These are phyloP conservation scores for Tylopilus balloui DNA, from an alignment of 768 basidiomycete genomes.

Conservation along the genomic window DNA sequence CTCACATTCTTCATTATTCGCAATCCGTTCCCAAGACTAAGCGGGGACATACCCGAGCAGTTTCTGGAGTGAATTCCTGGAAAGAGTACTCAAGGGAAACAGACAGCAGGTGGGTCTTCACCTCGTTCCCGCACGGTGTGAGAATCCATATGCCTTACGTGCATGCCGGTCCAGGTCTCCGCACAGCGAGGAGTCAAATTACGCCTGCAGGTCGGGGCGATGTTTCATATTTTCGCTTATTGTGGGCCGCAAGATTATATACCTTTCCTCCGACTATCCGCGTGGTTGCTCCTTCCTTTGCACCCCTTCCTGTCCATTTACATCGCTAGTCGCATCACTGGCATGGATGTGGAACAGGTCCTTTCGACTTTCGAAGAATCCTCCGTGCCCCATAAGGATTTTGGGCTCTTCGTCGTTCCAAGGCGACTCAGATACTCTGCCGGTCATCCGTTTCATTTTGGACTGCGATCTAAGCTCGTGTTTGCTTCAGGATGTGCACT, in stretches of 20 bases:
- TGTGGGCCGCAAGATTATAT: conserved; percentile 10
- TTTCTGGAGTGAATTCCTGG: neutral
- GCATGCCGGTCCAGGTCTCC: conserved; percentile 1
- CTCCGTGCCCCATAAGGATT: conserved; percentile 6
- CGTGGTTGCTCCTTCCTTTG: conserved; percentile 1
- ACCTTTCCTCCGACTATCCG: neutral
- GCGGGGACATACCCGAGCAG: too few species aligned
- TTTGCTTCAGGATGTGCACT: conserved; percentile 18
- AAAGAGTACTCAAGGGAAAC: neutral
- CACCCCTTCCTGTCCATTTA: neutral
- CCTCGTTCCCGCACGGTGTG: neutral
- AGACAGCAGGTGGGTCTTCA: neutral
- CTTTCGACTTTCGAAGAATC: neutral
- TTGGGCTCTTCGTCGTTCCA: conserved; percentile 10
- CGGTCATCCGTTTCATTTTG: conserved; percentile 9
- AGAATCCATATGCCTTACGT: neutral
- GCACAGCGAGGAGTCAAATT: neutral
- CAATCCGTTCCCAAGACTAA: neutral
- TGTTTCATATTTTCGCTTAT: conserved; percentile 12
- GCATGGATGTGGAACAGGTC: conserved; percentile 19
- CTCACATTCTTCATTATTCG: neutral
- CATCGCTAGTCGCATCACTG: conserved; percentile 4
- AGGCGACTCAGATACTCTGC: conserved; percentile 14
- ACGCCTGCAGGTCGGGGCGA: conserved; percentile 9
- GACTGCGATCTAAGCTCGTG: conserved; percentile 11